Evolutionary conservation across 2,329 filamentous ascomycete genomes (phyloP).

Genomic region (Aspergillus texensis): DNA sequence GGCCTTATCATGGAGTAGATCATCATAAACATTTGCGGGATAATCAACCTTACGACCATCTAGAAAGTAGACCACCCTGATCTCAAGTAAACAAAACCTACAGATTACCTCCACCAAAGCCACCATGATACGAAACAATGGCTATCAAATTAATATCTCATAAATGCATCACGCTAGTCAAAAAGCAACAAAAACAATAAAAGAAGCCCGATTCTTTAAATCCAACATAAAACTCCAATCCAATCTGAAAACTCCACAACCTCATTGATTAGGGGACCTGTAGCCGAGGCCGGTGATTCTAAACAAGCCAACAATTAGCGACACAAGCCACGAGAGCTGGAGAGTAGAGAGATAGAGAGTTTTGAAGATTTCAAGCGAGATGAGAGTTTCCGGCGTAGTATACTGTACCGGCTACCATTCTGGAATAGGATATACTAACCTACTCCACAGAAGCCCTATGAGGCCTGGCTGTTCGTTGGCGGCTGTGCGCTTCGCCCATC

Average conservation of each 20-base stretch:
- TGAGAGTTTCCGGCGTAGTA: constrained; percentile 3
- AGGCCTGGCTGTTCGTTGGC: constrained; percentile 16
- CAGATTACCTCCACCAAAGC: too few relatives aligned
- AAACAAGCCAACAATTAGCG: background rate
- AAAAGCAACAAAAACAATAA: background rate
- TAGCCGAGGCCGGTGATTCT: background rate
- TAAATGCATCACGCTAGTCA: background rate
- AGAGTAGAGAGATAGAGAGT: background rate
- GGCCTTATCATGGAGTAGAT: too few relatives aligned
- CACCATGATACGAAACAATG: background rate
- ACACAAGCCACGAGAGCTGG: background rate
- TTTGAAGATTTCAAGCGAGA: background rate
- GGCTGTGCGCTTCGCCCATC: constrained; percentile 37
- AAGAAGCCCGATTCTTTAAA: background rate
- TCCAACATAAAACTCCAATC: background rate
- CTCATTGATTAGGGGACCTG: background rate
- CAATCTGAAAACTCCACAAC: background rate
- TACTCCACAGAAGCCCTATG: background rate
- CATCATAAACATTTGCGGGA: too few relatives aligned
- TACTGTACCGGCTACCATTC: constrained; percentile 7
- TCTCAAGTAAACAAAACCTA: too few relatives aligned
- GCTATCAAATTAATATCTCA: background rate
- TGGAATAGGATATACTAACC: constrained; percentile 5
- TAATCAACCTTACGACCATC: too few relatives aligned
- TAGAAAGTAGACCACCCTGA: too few relatives aligned